Base-by-base conservation (phyloP, 805 yeast species). In the Candida sithepensis region DNA sequence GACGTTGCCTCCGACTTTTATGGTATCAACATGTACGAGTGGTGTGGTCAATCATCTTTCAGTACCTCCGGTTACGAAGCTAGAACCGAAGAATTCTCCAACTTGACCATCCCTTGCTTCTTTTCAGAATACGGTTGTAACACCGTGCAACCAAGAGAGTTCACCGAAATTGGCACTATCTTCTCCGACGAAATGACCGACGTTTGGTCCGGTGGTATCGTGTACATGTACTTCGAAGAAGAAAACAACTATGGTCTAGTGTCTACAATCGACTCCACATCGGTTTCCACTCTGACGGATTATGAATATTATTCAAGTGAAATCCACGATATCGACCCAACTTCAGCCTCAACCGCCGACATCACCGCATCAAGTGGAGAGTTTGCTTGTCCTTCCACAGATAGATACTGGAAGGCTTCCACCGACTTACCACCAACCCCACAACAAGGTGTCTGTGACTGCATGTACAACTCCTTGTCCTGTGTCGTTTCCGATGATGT, bases 171-270 rank as follows among this genome's bases (percentile, higher is more conserved):
- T 55, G 78, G 70, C 39, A 74, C 89, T 49, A 61, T 86, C 36
- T 86, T 77, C 70, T 72, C 83, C 54, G 64, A 65, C 43, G 72
- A 85, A 36, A 86, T 86, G 95, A 85, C 90, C 54, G 85, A 76
- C 65, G 84, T 84, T 51, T 86, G 92, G 94, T 85, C 92, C 43
- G 92, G 95, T 71, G 95, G 92, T 78, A 85, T 86, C 62, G 92
- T 85, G 46, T 86, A 85, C 73, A 81, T 85, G 91, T 86, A 85
- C 72, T 86, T 80, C 70, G 77, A 86, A 72, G 92, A 86, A 72
- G 71, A 70, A 47, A 85, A 85, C 71, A 67, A 85, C 59, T 85
- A 84, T 62, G 92, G 95, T 72, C 75, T 85, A 63, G 91, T 85
- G 45, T 54, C 78, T 45, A 67, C 81, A 52, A 69, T 67, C 45